Base-by-base conservation (phyloP, 345 rosid genomes). In the Punica granatum region DNA sequence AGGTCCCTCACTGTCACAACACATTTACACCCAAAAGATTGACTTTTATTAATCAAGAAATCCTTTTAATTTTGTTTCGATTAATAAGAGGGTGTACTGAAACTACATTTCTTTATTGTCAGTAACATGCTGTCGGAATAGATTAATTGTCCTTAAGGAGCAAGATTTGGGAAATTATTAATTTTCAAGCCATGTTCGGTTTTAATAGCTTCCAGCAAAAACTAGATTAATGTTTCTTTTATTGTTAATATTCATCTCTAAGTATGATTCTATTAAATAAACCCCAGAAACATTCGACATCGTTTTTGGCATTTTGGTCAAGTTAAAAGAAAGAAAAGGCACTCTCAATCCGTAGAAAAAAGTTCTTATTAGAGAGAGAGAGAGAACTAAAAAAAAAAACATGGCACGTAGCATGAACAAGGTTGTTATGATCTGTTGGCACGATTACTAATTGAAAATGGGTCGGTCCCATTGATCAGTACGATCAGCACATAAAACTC, bases 21-120 rank as follows among this genome's bases (percentile, higher is more conserved):
- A 56, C 61, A 56, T 56, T 30, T 12, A 34, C 66, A 26, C 46
- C 25, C 13, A n/a, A 21, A 63, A 70, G 82, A 86, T 90, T 85
- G 85, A 85, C 86, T 82, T 75, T 73, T 61, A 60, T 67, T 63
- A 33, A 25, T 46, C 33, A 46, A 33, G 1, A 56, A 56, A 16
- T 7, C 37, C 25, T 16, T 66, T 44, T 35, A 7, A 32, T 16
- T 26, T 18, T 41, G 12, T 23, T 25, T 68, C 6, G 25, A 15
- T 11, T 39, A 67, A 14, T 35, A 23, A 7, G 11, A 5, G 41
- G 5, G 7, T 49, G 58, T 32, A 30, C 7, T 26, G 61, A 26
- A 30, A 26, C 26, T 36, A 62, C 26, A 0, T 26, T 39, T 25
- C 32, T n/a, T 49, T 26, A 8, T n/a, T 28, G 43, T 46, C 58